phyloP scores from a whole-genome alignment of 192 early-diverging fungal genomes.

The Backusella morwellensis region DNA sequence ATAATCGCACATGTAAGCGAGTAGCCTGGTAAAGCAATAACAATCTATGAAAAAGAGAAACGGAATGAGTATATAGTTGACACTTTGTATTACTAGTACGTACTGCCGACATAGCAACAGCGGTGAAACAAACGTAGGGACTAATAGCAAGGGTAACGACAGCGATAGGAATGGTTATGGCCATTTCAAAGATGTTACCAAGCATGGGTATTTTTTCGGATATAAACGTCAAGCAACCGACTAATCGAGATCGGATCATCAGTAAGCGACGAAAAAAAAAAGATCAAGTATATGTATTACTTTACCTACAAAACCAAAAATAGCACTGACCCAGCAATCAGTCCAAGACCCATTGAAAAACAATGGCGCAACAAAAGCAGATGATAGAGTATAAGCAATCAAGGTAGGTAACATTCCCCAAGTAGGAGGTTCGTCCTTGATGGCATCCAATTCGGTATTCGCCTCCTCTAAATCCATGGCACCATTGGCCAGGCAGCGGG shows the following conservation, averaged over 20 bases:
- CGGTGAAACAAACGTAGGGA: conserved; percentile 61
- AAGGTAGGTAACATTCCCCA: conserved; percentile 57
- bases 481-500: conserved; percentile 53
- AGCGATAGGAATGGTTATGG: conserved; percentile 60
- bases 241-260: conserved; percentile 30
- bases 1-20: conserved; percentile 81
- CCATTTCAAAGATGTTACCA: conserved; percentile 72
- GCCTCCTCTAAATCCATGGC: conserved; percentile 55
- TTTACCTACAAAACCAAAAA: conserved; percentile 57
- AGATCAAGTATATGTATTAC: conserved; percentile 35
- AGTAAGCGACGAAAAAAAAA: conserved; percentile 56
- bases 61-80: too few relatives aligned
- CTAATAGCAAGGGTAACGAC: conserved; percentile 59
- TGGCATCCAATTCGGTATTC: conserved; percentile 47
- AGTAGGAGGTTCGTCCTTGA: conserved; percentile 56
- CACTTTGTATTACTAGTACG: neutral
- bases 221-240: conserved; percentile 59
- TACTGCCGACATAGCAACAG: conserved; percentile 58
- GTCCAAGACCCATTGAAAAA: conserved; percentile 63
- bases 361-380: conserved; percentile 60
- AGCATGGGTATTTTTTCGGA: conserved; percentile 62
- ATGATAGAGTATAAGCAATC: conserved; percentile 46
- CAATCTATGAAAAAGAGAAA: conserved; percentile 17
- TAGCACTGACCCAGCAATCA: conserved; percentile 58
- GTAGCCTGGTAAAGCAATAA: conserved; percentile 70